Percentiles rank a stretch among this genome's conserved stretches.
These are phyloP conservation scores for Hyphochytrium catenoides DNA, from an alignment of 352 stramenopile genomes.

Conservation along the genomic window DNA sequence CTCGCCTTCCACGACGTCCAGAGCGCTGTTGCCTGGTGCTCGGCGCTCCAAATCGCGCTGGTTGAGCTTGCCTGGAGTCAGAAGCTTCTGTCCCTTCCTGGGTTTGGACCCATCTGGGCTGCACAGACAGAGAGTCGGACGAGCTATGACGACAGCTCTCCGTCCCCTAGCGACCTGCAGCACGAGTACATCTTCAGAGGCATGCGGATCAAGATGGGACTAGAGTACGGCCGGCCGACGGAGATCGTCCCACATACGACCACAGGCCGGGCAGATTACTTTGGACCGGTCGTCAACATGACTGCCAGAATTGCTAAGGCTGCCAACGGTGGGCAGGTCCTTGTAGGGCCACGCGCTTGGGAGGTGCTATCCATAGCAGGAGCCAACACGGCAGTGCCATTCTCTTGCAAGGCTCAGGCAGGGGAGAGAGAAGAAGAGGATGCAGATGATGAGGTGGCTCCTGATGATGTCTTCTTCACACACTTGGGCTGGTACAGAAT, in stretches of 20 bases:
- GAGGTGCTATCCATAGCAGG: no score
- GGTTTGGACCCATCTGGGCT: constrained; percentile 4
- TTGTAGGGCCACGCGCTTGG: constrained; percentile 53
- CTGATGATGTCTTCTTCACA: no score
- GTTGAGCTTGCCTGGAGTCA: constrained; percentile 32
- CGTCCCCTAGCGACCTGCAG: no score
- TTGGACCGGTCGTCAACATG: constrained; percentile 67
- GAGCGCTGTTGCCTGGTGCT: constrained; percentile 49
- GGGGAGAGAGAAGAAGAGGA: no score
- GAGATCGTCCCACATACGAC: constrained; percentile 64
- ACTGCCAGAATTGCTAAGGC: constrained; percentile 59
- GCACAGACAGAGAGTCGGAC: no score
- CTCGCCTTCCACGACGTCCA: constrained; percentile 56
- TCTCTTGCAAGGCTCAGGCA: no score
- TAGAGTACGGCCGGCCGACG: constrained; percentile 45
- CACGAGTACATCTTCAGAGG: no score
- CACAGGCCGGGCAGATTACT: constrained; percentile 58
- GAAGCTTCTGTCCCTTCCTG: constrained; percentile 10
- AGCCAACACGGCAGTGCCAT: no score
- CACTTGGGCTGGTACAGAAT: no score
- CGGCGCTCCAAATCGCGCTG: constrained; percentile 53
- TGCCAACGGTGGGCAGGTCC: constrained; percentile 37
- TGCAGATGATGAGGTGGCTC: no score
- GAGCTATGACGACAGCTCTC: no score
- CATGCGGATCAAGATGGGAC: constrained; percentile 63